Evolutionary conservation across 805 yeast species (phyloP).

Genomic region (Myxozyma neotropica): DNA sequence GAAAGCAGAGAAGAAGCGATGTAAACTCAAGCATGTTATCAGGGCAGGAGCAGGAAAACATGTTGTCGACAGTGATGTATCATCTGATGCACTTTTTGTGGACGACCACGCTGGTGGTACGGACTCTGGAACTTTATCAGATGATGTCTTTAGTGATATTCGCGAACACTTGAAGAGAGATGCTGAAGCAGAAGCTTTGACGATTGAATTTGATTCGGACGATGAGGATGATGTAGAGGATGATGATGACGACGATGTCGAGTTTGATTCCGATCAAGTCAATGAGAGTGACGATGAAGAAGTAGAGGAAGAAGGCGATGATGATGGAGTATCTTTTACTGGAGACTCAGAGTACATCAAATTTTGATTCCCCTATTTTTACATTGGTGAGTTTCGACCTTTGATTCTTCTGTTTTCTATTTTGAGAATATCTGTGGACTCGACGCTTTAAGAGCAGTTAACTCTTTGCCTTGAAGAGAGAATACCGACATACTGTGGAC

Average conservation of each 20-base stretch:
- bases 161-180: constrained; percentile 27
- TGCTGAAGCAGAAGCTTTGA: constrained; percentile 19
- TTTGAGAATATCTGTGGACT: background rate
- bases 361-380: background rate
- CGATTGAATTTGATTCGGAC: constrained; percentile 28
- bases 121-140: constrained; percentile 14
- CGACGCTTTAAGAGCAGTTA: background rate
- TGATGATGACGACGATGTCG: constrained; percentile 34
- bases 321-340: background rate
- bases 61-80: constrained; percentile 22
- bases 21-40: constrained; percentile 56
- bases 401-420: background rate
- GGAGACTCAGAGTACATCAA: constrained; percentile 12
- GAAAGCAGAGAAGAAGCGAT: constrained; percentile 47
- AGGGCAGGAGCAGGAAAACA: constrained; percentile 39
- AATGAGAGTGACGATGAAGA: constrained; percentile 21
- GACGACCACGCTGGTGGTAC: constrained; percentile 33
- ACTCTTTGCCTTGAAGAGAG: background rate
- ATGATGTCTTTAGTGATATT: constrained; percentile 28
- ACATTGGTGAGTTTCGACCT: background rate
- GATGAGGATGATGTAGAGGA: constrained; percentile 28
- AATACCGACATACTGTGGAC: too few species aligned
- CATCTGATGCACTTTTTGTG: constrained; percentile 23
- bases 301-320: constrained; percentile 7
- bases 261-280: constrained; percentile 38